Evolutionary conservation across 2,329 filamentous ascomycete species (phyloP), one percentile per base, ranked within the genome.

Genomic region (Phialophora macrospora): DNA sequence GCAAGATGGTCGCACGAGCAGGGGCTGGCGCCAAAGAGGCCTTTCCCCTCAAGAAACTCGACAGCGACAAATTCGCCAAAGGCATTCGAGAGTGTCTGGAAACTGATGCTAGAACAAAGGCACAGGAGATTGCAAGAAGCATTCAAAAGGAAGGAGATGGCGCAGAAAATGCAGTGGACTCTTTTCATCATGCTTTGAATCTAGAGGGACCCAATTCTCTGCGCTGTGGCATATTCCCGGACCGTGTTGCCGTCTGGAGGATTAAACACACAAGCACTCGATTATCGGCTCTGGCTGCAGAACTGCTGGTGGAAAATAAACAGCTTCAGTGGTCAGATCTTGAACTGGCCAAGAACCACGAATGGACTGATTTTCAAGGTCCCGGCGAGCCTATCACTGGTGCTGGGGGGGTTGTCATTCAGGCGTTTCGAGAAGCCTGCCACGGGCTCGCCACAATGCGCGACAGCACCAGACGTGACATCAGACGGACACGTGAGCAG

Each of bases 291-390:
- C 72, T 85, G 20, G 85, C 85, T 2, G 84, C 84, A 0, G 80
- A 85, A 48, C 74, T 87, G 0, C 71, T 87, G 6, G 78, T 84
- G 3, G 79, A 84, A 59, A 79, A 82, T 70, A 81, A 81, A 66
- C 83, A 83, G 72, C 74, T 87, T 55, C 80, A 81, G 57, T 82
- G 80, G 77, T 77, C 77, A 11, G 79, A 84, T 48, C 74, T 86
- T 5, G 78, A 80, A 51, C 74, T 84, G 24, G 72, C 80, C 26
- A 74, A 81, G 5, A 79, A 81, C 62, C 80, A 78, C 54, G 80
- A 83, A 58, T 85, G 82, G 82, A 83, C 82, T 60, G 82, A 84
- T 66, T 85, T 84, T 66, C 82, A 83, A 60, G 83, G 83, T 0
- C 82, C 83, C 20, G 83, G 83, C 1, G 83, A 85, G 66, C 83